Evolutionary conservation across 2,329 filamentous ascomycete genomes (phyloP), one percentile per base, ranked within the genome.

Genomic region (Cladosporium velox): DNA sequence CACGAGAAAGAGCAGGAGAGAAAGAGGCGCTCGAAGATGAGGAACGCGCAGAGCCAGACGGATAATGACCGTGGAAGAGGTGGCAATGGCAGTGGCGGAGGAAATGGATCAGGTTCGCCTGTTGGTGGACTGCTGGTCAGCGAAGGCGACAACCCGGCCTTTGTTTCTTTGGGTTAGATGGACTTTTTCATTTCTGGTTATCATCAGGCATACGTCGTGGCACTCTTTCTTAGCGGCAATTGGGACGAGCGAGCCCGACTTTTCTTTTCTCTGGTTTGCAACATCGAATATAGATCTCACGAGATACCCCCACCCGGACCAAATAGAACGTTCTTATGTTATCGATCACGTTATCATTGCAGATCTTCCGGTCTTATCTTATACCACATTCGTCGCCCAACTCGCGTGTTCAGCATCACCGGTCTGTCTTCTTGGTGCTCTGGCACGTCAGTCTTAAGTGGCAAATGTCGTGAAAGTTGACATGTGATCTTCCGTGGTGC

Each of bases 1-100:
- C 78, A 80, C 52, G 76, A 79, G 47, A 70, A 77, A 57, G 77
- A 78, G 65, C 72, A 78, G 59, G 77, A 79, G 66, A 76, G 74
- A 67, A 81, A 79, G 72, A 75, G 76, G 63, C 71, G 70, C 55
- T 69, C 75, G 6, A 74, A 73, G n/a, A 71, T 71, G 69, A 69
- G 67, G 58, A 66, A 65, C 55, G 69, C 68, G 21, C 68, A 70
- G 4, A 71, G 71, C 57, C 71, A 75, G 68, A 74, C 71, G 10
- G 72, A 75, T 15, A 34, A 18, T 12, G 59, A 63, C 21, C 63
- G 38, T 35, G 64, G 61, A 12, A 38, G 62, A 38, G 61, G 66
- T 35, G 59, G 66, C 41, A 64, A 65, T 59, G 66, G 64, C 7
- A 61, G 44, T 26, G 67, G 44, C 21, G 67, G 60, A 11, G 61